These are phyloP conservation scores for Paragyromitra xinjiangensis DNA, from an alignment of 495 filamentous ascomycete genomes.

Conservation along the genomic window DNA sequence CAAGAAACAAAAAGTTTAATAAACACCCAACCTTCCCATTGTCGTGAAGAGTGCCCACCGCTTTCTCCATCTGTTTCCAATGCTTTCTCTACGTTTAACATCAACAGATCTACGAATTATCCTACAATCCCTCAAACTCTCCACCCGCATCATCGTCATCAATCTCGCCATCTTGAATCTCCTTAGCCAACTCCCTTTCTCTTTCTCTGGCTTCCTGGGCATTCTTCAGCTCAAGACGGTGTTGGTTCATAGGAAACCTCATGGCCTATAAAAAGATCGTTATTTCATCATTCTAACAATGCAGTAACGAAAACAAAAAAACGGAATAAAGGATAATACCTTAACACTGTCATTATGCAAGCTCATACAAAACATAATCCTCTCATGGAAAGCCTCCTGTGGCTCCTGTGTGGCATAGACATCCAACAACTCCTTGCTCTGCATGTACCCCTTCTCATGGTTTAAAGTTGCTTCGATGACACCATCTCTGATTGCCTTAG, in stretches of 20 bases:
- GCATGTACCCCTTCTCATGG: constrained; percentile 95
- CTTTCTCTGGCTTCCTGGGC: constrained; percentile 95
- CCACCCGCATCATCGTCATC: constrained; percentile 97
- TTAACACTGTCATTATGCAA: constrained; percentile 98
- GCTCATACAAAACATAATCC: constrained; percentile 86
- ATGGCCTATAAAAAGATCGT: constrained; percentile 73
- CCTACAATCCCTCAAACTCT: constrained; percentile 96
- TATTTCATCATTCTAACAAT: constrained; percentile 17
- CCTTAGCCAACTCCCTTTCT: constrained; percentile 95
- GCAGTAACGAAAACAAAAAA: background rate
- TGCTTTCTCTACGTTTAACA: constrained; percentile 19
- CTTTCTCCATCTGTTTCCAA: constrained; percentile 18
- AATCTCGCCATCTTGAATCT: constrained; percentile 97
- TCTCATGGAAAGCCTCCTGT: constrained; percentile 94
- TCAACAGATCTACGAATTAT: constrained; percentile 24
- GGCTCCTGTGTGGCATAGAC: constrained; percentile 96
- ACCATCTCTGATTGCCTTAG: constrained; percentile 96
- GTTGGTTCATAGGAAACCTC: constrained; percentile 99
- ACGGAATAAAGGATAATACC: constrained; percentile 64
- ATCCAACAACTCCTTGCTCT: constrained; percentile 94
- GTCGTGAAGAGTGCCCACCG: background rate
- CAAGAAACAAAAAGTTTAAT: constrained; percentile 26
- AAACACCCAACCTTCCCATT: background rate
- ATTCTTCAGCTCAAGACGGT: constrained; percentile 96
- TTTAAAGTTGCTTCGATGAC: constrained; percentile 97